These are phyloP conservation scores for Salmacisia buchloeana DNA, from an alignment of 1,284 basidiomycete genomes.

Conservation along the genomic window DNA sequence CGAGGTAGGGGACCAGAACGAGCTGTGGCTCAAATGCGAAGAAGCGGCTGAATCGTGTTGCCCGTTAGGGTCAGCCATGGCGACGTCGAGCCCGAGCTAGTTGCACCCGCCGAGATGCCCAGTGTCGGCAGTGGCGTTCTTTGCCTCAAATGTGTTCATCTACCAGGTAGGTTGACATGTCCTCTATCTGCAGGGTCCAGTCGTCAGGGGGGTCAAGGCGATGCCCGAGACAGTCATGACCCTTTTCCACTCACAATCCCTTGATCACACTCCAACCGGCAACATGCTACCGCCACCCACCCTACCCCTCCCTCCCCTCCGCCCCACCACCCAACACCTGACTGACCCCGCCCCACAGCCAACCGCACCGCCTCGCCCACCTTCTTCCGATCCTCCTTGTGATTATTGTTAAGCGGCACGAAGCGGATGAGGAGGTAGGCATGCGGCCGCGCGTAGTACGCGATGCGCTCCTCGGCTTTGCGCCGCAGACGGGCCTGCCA, in stretches of 20 bases:
- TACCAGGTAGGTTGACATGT: conserved; percentile 78
- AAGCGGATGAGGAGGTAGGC: not conserved
- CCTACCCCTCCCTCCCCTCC: no score
- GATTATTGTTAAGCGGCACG: not conserved
- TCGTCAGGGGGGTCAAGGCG: no score
- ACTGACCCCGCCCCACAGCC: no score
- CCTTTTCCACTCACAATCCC: no score
- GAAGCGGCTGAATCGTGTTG: conserved; percentile 24
- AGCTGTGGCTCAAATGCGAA: conserved; percentile 63
- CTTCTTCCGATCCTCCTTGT: not conserved
- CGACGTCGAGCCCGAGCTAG: no score
- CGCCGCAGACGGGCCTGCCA: not conserved
- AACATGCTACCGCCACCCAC: no score
- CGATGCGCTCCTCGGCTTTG: not conserved
- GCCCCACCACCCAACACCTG: no score
- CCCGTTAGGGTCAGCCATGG: no score
- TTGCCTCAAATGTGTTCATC: no score
- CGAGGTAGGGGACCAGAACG: conserved; percentile 62
- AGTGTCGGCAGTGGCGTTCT: not conserved
- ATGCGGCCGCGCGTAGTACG: not conserved
- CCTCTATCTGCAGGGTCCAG: no score
- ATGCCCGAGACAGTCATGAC: no score
- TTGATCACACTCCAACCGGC: no score
- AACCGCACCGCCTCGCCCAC: not conserved
- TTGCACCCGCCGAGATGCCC: not conserved